These are phyloP conservation scores for Adansonia rubrostipa DNA, from an alignment of 441 rosid genomes.

Conservation along the genomic window DNA sequence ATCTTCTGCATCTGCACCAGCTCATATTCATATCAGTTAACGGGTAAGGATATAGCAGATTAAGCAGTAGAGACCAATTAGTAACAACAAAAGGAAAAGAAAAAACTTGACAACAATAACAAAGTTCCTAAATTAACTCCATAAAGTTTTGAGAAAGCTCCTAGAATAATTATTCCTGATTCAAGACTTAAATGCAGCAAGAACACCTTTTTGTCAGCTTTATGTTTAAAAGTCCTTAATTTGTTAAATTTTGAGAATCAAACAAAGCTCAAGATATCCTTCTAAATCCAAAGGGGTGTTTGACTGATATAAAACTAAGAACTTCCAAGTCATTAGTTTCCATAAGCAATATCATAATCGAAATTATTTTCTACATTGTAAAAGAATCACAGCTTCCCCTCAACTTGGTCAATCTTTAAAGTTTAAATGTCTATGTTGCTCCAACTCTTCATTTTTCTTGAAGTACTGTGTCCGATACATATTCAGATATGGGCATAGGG, in stretches of 20 bases:
- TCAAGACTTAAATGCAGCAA: not conserved
- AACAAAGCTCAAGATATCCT: not conserved
- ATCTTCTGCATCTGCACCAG: not conserved
- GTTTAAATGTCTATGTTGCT: no score
- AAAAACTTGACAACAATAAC: not conserved
- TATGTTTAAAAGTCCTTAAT: not conserved
- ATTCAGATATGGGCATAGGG: no score
- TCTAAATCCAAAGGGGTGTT: not conserved
- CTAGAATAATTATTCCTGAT: not conserved
- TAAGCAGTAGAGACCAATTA: not conserved
- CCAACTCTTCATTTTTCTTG: no score
- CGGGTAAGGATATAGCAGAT: not conserved
- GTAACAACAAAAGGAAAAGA: not conserved
- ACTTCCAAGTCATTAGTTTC: constrained; percentile 8
- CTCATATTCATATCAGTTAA: not conserved
- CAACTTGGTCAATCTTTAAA: not conserved
- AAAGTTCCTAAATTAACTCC: not conserved
- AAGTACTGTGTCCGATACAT: no score
- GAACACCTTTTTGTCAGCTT: not conserved
- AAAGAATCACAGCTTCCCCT: not conserved
- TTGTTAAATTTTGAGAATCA: not conserved
- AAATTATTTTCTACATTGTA: not conserved
- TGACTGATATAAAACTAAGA: not conserved
- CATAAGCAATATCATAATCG: not conserved
- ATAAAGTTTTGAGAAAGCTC: not conserved